Percentiles rank a stretch among this genome's conserved stretches.
These are phyloP conservation scores for Magnolia officinalis DNA, from an alignment of 164 flowering plant species.

Conservation along the genomic window DNA sequence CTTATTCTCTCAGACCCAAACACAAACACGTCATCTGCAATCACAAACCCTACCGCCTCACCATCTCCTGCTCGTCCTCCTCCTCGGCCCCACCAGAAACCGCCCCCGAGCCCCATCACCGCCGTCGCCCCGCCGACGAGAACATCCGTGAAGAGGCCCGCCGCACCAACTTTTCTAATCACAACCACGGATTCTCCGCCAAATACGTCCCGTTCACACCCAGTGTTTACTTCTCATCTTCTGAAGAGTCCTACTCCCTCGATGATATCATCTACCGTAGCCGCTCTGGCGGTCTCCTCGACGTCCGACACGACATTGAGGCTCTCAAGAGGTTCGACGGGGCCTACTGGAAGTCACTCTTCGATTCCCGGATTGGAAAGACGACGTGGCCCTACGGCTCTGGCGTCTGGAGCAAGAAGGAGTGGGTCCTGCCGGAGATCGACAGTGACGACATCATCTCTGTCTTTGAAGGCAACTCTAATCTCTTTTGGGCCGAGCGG, in stretches of 20 bases:
- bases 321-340: conserved; percentile 65
- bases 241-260: conserved; percentile 67
- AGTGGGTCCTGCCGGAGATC: conserved; percentile 87
- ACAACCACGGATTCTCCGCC: conserved; percentile 59
- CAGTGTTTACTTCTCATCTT: conserved; percentile 9
- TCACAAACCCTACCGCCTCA: conserved; percentile 3
- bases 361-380: conserved; percentile 78
- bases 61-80: conserved; percentile 16
- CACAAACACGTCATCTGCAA: conserved; percentile 7
- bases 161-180: conserved; percentile 22
- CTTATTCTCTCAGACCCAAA: conserved; percentile 13
- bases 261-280: conserved; percentile 86
- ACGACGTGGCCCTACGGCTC: conserved; percentile 93
- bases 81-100: conserved; percentile 1
- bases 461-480: conserved; percentile 83
- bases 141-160: conserved; percentile 81
- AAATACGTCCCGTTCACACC: conserved; percentile 74
- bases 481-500: conserved; percentile 88
- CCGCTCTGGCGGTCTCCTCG: conserved; percentile 80
- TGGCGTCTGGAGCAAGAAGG: conserved; percentile 91
- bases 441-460: conserved; percentile 67
- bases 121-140: conserved; percentile 46
- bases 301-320: conserved; percentile 76
- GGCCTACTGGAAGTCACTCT: conserved; percentile 62
- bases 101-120: conserved; percentile 17